Base-by-base conservation (phyloP, 768 basidiomycete genomes). In the Gelatoporia subvermispora region DNA sequence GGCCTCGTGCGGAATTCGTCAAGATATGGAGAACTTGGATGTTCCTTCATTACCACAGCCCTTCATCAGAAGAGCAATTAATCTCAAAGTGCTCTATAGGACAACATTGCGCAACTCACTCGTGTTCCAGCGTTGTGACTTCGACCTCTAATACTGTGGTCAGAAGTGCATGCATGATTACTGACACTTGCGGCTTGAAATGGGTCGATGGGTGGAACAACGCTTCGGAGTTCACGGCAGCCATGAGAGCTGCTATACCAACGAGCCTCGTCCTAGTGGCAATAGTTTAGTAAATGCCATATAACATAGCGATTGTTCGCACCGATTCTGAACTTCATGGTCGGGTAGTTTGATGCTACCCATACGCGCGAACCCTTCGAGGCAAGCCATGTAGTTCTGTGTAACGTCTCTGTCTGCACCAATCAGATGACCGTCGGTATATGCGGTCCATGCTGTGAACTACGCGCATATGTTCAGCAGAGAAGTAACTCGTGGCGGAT, bases 371-470 rank as follows among this genome's bases (percentile, higher is more conserved):
- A 95, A 92, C 50, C 73, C 78, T 10, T 65, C 67, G 34, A 95
- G 74, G 24, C 81, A 77, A 8, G 75, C 72, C 25, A 90, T 67
- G 65, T 95, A 95, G 48, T 83, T 76, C 22, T 72, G 70, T 0
- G 89, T 88, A 42, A 90, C 69, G 24, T 61, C 67, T 47, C 77
- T 78, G 60, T 95, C 93, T 11, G 84, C 79, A 22, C 88, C 89
- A 53, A 94, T 82, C 35, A 88, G 71, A 46, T 83, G 82, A 0
- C 92, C 91, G 56, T 94, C 86, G 18, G 93, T 92, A 56, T 84
- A 96, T 15, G 93, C 93, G 17, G 87, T 85, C 86, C 91, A 97
- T 1, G 91, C 85, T 3, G 85, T 88, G 59, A 95, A 92, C 87
- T 93, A 57, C 25, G n/a, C 16, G 2, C 39, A 31, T 31, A 51